Conservation (phyloP, 208 protist species). For the Strigomonas galati region DNA sequence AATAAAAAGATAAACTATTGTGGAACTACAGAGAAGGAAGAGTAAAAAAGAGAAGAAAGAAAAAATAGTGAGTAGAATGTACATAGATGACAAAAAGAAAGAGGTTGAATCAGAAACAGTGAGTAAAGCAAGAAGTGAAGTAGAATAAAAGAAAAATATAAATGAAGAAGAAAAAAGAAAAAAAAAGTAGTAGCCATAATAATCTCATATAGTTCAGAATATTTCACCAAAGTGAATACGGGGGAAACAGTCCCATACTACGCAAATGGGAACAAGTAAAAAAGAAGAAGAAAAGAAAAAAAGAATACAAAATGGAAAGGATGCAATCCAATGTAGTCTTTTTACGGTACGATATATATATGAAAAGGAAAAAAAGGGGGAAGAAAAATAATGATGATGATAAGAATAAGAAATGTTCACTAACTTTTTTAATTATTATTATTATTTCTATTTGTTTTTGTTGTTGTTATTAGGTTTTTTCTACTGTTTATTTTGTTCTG, state of each 20-base stretch:
- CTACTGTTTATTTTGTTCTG: no score
- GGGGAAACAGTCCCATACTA: background rate
- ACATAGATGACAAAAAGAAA: background rate
- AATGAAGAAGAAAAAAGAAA: background rate
- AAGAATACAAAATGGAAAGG: background rate
- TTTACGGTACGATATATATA: background rate
- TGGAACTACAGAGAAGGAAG: background rate
- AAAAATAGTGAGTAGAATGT: no score
- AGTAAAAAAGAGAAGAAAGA: no score
- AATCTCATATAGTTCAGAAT: no score
- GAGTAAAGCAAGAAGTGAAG: background rate
- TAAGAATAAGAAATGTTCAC: background rate
- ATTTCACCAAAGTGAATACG: slow-evolving; percentile 1
- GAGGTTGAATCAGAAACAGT: no score
- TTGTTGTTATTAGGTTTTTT: no score
- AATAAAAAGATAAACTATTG: background rate
- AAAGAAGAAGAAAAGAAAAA: slow-evolving; percentile 12
- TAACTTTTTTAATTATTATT: slow-evolving; percentile 8
- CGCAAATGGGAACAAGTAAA: background rate
- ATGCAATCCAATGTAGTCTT: no score
- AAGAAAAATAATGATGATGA: background rate
- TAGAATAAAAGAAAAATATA: background rate
- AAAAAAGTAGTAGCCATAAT: no score
- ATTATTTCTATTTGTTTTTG: no score
- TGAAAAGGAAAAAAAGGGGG: background rate